Base-by-base conservation (phyloP, 441 rosid genomes). In the Oxalis stricta region DNA sequence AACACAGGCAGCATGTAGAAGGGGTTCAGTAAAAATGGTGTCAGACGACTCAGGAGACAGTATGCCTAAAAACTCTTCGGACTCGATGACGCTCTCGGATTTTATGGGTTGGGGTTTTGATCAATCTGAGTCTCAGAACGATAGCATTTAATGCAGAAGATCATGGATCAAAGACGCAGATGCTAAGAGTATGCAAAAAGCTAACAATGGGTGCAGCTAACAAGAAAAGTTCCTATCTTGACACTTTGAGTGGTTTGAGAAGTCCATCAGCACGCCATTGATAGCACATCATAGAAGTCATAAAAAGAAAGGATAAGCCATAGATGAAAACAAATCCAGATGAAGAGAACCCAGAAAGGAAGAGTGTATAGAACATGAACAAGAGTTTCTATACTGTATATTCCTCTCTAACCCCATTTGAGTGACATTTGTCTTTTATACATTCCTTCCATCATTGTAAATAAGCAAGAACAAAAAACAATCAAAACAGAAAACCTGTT, bases 181-280 rank as follows among this genome's bases (percentile, higher is more conserved):
- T 2, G 62, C 33, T 31, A 73, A 70, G 64, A 30, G 59, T 16
- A 16, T 61, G n/a, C 62, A 55, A 0, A 81, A 81, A 55, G 52
- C 71, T 49, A 48, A 70, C 4, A 59, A 49, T 23, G 28, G n/a
- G 64, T 46, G 61, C 28, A n/a, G 53, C 82, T 5, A 50, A 53
- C 65, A 77, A 60, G 76, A 91, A 53, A 53, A 41, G 64, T 38
- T 81, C 96, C 3, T 91, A 91, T 63, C 79, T 86, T 30, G 96
- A 91, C 14, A 70, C 36, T 48, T 35, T 84, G 43, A 83, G 85
- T 14, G 86, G 73, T 21, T 28, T 67, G 61, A 76, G 77, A 61
- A 86, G 96, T 52, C 98, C 98, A 0, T 78, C 87, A 0, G 65
- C 89, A 4, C 70, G 93, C 46, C 86, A 85, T 65, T 89, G 52